Base-by-base conservation (phyloP, 169 alveolate species). In the Amoebophrya sp. region DNA sequence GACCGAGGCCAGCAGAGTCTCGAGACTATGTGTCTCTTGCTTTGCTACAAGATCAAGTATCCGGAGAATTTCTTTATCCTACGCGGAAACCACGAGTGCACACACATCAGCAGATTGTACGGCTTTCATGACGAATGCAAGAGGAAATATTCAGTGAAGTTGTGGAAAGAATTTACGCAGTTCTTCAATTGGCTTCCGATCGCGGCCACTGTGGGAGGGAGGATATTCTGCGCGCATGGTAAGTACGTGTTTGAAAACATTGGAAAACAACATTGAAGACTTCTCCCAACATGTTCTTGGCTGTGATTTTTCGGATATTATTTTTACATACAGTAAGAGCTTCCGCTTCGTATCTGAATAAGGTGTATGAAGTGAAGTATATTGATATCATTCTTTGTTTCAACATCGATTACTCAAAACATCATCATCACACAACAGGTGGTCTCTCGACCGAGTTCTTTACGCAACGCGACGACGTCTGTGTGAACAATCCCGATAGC, bases 1-100 rank as follows among this genome's bases (percentile, higher is more conserved):
- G 89, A 65, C n/a, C 89, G 89, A n/a, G 89, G 89, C 39, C 18
- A 65, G 89, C 89, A 98, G 93, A 94, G 97, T 53, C 94, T 98
- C 78, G 99, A 98, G 93, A 98, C 99, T 39, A 97, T 98, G 0
- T 98, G 99, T 93, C 95, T 98, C 76, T 96, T 98, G 91, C 94
- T 98, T 78, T 98, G 99, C 78, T 98, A 98, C 94, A 98, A 98
- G 96, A 97, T 98, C 41, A 93, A 93, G 92, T 93, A 90, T 47
- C 93, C 94, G 0, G 93, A 93, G 95, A 98, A 98, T 93, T 98
- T 98, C 96, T 98, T 98, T 96, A 93, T 99, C 47, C 95, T 99
- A 77, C 96, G 99, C 92, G 99, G 99, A 78, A 99, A 98, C 96
- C 99, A 99, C 95, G 99, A 99, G 95, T 98, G 99, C 92, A 99